Base-by-base conservation (phyloP, 192 early-diverging fungal species). In the Funneliformis mosseae region DNA sequence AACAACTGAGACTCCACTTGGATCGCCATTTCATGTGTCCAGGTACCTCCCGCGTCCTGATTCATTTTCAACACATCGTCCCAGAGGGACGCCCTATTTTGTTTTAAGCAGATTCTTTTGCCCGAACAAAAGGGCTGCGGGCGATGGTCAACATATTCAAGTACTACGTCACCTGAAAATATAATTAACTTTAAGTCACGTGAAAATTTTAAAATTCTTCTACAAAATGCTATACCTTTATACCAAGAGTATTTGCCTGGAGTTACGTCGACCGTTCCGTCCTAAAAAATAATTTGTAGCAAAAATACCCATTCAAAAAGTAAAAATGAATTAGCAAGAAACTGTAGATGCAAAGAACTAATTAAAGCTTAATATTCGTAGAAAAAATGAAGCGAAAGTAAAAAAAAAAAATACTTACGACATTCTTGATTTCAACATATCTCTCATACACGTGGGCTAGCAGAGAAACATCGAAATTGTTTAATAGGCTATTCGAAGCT, bases 391-490 rank as follows among this genome's bases (percentile, higher is more conserved):
- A n/a, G n/a, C n/a, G n/a, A n/a, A n/a, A 18, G 28, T 27, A 41
- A 27, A n/a, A 21, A 41, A 48, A 48, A 39, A 43, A 48, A 73
- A 46, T 25, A 74, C 74, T 38, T 75, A 75, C 74, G 3, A 75
- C 21, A 41, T 75, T 75, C n/a, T 39, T 50, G 11, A 75, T 43
- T 60, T 75, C 74, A n/a, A 75, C 38, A 60, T 39, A 48, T 38
- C 60, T 60, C 10, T 75, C 74, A 39, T 75, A 75, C 28, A 75
- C 11, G 18, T 75, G 74, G 39, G 74, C 74, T 5, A 39, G 38
- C 12, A 75, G 38, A 60, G 74, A 75, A 60, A 75, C 74, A 28
- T 74, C n/a, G n/a, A 74, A 43, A 33, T 61, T 61, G 25, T 67
- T 33, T 27, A 27, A 66, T 38, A n/a, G 25, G 10, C 10, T 12